A percentile compares a stretch with the other conserved stretches of the same genome.
These are phyloP conservation scores for Aegilops longissima DNA, from an alignment of 176 grass and related monocot genomes.

Conservation along the genomic window DNA sequence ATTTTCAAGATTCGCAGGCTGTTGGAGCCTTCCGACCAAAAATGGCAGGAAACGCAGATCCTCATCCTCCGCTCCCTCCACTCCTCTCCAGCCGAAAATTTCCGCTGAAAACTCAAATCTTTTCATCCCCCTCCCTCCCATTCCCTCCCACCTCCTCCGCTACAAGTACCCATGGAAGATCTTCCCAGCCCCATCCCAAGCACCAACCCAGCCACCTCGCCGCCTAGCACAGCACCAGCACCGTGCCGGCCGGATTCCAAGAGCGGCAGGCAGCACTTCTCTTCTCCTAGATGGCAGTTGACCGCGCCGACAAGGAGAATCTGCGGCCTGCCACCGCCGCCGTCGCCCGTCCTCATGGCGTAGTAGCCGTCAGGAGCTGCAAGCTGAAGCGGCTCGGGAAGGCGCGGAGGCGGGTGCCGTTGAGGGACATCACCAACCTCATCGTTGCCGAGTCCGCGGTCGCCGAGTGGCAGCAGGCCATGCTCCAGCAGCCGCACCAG, in stretches of 20 bases:
- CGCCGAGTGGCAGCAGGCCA: background rate
- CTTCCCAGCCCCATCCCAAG: background rate
- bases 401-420: constrained; percentile 23
- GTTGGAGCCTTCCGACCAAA: background rate
- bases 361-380: constrained; percentile 13
- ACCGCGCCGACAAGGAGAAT: constrained; percentile 31
- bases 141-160: background rate
- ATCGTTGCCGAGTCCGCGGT: background rate
- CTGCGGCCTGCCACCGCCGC: background rate
- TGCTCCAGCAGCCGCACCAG: background rate
- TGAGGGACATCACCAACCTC: constrained; percentile 53
- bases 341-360: background rate
- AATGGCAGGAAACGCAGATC: background rate
- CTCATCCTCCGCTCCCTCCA: constrained; percentile 15
- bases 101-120: constrained; percentile 19
- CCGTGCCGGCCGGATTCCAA: background rate
- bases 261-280: no score
- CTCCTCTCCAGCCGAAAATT: background rate
- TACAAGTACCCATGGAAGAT: constrained; percentile 45
- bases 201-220: background rate
- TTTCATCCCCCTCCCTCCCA: background rate
- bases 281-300: constrained; percentile 19
- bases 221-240: background rate
- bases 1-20: background rate
- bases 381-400: constrained; percentile 28